Percentiles rank a stretch among this genome's conserved stretches.
Conservation (phyloP, 148 eudicot genomes). For the Fagopyrum esculentum region DNA sequence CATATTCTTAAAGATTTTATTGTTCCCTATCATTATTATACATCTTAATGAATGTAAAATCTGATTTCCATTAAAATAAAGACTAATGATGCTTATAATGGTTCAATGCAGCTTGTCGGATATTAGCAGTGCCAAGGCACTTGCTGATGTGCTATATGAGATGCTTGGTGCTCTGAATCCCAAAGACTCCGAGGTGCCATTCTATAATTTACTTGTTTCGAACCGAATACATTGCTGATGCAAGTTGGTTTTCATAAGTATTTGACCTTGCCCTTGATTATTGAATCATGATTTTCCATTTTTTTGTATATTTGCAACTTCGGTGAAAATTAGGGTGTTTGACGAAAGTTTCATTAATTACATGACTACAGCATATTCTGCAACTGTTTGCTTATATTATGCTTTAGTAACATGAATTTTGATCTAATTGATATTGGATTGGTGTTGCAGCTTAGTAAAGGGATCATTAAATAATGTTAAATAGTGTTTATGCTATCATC, state of each 20-base stretch:
- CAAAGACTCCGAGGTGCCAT: slow-evolving; percentile 40
- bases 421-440: not conserved
- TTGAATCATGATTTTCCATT: not conserved
- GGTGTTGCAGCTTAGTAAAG: not conserved
- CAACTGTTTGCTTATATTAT: not conserved
- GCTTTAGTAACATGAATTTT: slow-evolving; percentile 1
- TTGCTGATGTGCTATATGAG: slow-evolving; percentile 70
- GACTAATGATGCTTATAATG: not conserved
- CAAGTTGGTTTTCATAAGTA: not conserved
- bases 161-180: slow-evolving; percentile 78
- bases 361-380: not conserved
- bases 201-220: not conserved
- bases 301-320: not conserved
- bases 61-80: no score
- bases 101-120: slow-evolving; percentile 49
- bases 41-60: not conserved
- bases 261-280: not conserved
- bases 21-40: not conserved
- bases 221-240: not conserved
- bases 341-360: not conserved
- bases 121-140: slow-evolving; percentile 66
- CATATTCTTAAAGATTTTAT: not conserved
- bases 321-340: not conserved
- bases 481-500: not conserved
- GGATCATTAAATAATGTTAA: not conserved